Evolutionary conservation across 2,329 filamentous ascomycete genomes (phyloP).

Genomic region (Harringtonia lauricola): DNA sequence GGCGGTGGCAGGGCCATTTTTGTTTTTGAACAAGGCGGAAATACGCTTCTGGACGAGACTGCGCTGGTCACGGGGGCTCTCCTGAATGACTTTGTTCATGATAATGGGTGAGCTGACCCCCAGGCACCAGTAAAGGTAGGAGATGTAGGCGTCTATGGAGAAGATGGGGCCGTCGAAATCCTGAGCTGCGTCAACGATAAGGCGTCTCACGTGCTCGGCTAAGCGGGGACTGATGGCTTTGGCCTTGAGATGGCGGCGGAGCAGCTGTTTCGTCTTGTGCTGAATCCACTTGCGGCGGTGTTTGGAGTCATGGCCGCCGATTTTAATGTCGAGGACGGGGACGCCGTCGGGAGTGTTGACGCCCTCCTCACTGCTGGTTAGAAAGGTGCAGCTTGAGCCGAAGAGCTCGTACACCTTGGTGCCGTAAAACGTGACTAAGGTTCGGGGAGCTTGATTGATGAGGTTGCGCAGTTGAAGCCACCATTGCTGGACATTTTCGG

Average conservation of each 20-base stretch:
- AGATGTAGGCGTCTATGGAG: neutral
- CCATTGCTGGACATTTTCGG: neutral
- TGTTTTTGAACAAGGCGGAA: neutral
- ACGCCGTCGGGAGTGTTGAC: neutral
- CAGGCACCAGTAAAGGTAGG: neutral
- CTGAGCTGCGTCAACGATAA: neutral
- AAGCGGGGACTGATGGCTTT: neutral
- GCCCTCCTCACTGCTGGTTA: neutral
- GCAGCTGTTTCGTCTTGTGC: neutral
- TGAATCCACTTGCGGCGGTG: neutral
- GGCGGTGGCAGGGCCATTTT: neutral
- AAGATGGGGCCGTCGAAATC: neutral
- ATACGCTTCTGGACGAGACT: neutral
- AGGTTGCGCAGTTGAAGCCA: neutral
- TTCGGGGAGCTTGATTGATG: neutral
- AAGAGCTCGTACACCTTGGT: no score
- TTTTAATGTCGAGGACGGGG: neutral
- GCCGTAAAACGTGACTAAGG: neutral
- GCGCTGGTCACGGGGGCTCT: neutral
- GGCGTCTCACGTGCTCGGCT: neutral
- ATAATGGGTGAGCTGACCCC: neutral
- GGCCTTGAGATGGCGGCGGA: neutral
- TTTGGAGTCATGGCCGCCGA: neutral
- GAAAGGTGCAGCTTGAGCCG: neutral
- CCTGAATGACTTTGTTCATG: neutral